A percentile compares a stretch with the other conserved stretches of the same genome.
phyloP scores from a whole-genome alignment of 352 stramenopile genomes.

The Phytophthora ramorum region DNA sequence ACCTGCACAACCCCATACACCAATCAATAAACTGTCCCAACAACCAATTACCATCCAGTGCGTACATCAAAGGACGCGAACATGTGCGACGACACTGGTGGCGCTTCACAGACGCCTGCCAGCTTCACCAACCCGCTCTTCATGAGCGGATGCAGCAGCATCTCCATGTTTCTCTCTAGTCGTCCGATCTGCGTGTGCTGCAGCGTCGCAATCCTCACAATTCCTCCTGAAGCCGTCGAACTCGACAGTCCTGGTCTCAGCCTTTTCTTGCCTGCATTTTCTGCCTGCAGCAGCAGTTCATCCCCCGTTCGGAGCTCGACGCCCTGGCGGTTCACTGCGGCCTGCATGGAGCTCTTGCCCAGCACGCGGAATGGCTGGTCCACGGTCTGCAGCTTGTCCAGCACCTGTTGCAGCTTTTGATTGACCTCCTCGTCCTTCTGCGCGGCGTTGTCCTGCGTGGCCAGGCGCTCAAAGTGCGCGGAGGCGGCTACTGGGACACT shows the following conservation, averaged over 20 bases:
- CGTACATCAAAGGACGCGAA: constrained; percentile 75
- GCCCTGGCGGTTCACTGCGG: constrained; percentile 55
- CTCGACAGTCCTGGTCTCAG: constrained; percentile 34
- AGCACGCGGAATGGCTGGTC: constrained; percentile 45
- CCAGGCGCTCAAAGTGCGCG: constrained; percentile 75
- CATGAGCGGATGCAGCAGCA: constrained; percentile 67
- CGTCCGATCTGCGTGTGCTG: constrained; percentile 61
- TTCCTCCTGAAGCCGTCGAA: constrained; percentile 35
- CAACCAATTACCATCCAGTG: not conserved
- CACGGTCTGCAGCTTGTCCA: constrained; percentile 38
- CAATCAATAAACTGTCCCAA: not conserved
- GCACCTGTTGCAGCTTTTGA: no score
- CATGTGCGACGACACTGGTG: constrained; percentile 55
- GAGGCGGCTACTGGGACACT: constrained; percentile 72
- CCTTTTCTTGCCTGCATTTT: constrained; percentile 79
- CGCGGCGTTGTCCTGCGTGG: constrained; percentile 4
- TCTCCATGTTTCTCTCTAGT: constrained; percentile 67
- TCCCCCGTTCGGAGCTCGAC: constrained; percentile 50
- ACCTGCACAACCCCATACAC: constrained; percentile 32
- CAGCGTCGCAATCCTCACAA: constrained; percentile 64
- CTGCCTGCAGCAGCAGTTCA: constrained; percentile 62
- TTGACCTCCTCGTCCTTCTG: constrained; percentile 26
- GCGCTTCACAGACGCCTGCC: constrained; percentile 51
- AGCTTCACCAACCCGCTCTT: constrained; percentile 61
- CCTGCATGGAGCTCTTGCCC: constrained; percentile 52